phyloP scores from a whole-genome alignment of 1,284 basidiomycete genomes.

The Rhizoctonia solani region DNA sequence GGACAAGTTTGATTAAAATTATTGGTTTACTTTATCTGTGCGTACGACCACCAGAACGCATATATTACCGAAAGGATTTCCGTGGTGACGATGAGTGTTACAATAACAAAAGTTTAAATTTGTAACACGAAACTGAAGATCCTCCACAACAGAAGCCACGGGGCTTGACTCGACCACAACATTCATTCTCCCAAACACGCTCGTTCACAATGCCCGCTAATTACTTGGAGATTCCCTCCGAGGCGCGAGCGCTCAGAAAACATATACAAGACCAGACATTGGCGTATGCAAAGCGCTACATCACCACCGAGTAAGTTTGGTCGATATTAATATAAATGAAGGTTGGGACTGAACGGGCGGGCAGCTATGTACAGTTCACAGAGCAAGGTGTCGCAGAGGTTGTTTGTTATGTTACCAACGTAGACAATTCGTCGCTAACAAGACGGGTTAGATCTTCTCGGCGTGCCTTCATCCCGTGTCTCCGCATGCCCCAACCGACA shows the following conservation, averaged over 20 bases:
- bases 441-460: background rate
- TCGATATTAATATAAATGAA: too few relatives aligned
- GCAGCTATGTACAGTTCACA: constrained; percentile 14
- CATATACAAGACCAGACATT: constrained; percentile 24
- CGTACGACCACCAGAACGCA: background rate
- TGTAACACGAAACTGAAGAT: too few relatives aligned
- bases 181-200: too few relatives aligned
- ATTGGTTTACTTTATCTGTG: background rate
- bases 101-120: too few relatives aligned
- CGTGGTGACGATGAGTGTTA: background rate
- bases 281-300: constrained; percentile 16
- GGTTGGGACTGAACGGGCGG: background rate
- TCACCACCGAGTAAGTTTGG: constrained; percentile 16
- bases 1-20: too few relatives aligned
- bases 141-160: too few relatives aligned
- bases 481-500: background rate
- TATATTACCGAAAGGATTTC: background rate
- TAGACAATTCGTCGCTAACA: background rate
- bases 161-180: too few relatives aligned
- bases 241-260: constrained; percentile 10
- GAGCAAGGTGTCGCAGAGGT: constrained; percentile 13
- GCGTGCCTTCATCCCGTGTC: background rate
- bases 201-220: background rate
- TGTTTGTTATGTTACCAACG: background rate
- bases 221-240: background rate